Base-by-base conservation (phyloP, 225 moss, liverwort and hornwort genomes). In the Physcomitrellopsis africana region DNA sequence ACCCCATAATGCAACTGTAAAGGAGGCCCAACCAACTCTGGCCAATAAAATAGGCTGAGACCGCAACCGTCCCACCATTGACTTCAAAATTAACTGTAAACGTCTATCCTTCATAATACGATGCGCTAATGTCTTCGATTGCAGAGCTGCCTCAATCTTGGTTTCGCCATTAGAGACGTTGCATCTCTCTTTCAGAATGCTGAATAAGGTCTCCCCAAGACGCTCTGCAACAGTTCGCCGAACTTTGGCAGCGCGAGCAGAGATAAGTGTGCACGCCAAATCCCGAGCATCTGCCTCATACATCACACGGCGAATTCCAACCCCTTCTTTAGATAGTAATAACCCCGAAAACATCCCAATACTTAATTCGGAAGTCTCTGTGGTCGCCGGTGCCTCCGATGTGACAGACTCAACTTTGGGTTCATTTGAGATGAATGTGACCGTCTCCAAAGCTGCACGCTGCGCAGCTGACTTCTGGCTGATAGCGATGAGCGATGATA, bases 231-330 rank as follows among this genome's bases (percentile, higher is more conserved):
- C 64, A 41, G 80, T 76, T 65, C 80, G 83, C 65, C 92, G 86
- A 48, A 86, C 76, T 17, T 72, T 60, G 49, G 84, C 81, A 65
- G 92, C 86, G 32, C 82, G 74, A 48, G 72, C 81, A 20, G 97
- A 93, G 54, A 89, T 77, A 49, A 99, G 87, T 66, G 83, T 83
- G 46, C 76, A 57, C 37, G 89, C 94, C 74, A 99, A 67, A 70
- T 89, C 89, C 45, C 71, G 70, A 5, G 94, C 81, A 63, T 99
- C 89, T 57, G 95, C 90, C 71, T 90, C 86, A 60, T 93, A 82
- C 1, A 95, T 77, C 27, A 99, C 89, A 60, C 97, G 87, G 63
- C 97, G 91, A 16, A 99, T 64, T 5, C 89, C 84, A 15, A 86
- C 70, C 23, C 97, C 95, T 80, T 90, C 72, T 63, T 76, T 85